Evolutionary conservation across 345 rosid species (phyloP), one percentile per base, ranked within the genome.

Genomic region (Chamaenerion angustifolium): DNA sequence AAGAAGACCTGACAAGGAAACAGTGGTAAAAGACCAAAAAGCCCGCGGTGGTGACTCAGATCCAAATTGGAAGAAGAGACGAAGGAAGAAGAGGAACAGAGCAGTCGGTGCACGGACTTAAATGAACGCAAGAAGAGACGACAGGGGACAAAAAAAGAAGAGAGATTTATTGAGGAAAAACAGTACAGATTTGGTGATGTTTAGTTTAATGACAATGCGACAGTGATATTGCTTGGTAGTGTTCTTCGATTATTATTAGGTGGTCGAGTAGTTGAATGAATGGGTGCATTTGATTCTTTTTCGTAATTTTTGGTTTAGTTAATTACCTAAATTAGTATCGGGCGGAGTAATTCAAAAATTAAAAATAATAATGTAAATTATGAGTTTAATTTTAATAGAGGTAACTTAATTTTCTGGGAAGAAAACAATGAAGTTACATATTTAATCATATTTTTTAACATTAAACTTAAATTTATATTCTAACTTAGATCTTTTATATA

Each of bases 71-170:
- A 27, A 15, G 18, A 48, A 45, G 48, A 19, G 23, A n/a, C 16
- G 55, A 14, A 40, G 70, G 50, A 48, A 49, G 23, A 16, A 17
- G 16, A 41, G 18, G 15, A 43, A 40, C 42, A 12, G 48, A 13
- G 46, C 37, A 58, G 63, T 51, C 60, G 70, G 69, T 70, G 72
- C 73, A 73, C 68, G 68, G 79, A 66, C 77, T 66, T 64, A 59
- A 41, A 31, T 31, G 37, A 1, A 31, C 1, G 37, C 27, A 31
- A 8, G 1, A 31, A 31, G 37, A 31, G 8, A 31, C 25, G 25
- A 21, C 25, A 31, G 37, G 5, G 37, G 5, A 31, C 8, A 31
- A 4, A 31, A 31, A 31, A 31, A 5, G 5, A 54, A 8, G 40
- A 44, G 41, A 18, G 44, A 18, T 45, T 54, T 50, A 19, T 27